Evolutionary conservation across 768 basidiomycete species (phyloP).

Genomic region (Asterophora lycoperdoides): DNA sequence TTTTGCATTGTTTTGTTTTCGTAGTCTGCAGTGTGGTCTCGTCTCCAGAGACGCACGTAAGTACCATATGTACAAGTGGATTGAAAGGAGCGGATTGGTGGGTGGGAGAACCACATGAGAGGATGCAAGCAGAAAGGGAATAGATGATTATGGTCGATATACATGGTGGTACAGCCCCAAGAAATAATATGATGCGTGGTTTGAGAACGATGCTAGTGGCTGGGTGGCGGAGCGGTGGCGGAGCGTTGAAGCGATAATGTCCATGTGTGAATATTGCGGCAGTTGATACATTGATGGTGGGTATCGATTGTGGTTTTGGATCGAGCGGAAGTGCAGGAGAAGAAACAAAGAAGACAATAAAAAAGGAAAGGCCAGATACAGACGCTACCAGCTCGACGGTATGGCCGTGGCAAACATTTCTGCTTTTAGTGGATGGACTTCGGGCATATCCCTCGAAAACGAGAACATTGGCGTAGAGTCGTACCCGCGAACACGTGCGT

Average conservation of each 20-base stretch:
- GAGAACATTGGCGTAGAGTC: conserved; percentile 37
- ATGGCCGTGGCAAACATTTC: conserved; percentile 66
- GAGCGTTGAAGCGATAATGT: conserved; percentile 6
- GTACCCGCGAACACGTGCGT: conserved; percentile 44
- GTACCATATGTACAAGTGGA: conserved; percentile 1
- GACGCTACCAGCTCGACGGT: conserved; percentile 55
- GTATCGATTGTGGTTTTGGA: conserved; percentile 11
- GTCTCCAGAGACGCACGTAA: background rate
- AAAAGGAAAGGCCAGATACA: conserved; percentile 14
- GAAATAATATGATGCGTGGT: conserved; percentile 10
- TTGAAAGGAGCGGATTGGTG: background rate
- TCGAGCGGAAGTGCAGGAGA: conserved; percentile 10
- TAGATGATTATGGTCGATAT: background rate
- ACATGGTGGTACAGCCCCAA: conserved; percentile 12
- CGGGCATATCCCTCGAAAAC: conserved; percentile 27
- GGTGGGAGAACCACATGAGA: no score
- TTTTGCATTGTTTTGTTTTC: background rate
- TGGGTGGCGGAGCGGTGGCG: conserved; percentile 5
- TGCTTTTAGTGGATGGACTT: conserved; percentile 44
- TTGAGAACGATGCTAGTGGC: background rate
- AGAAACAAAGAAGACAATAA: conserved; percentile 17
- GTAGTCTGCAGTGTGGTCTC: background rate
- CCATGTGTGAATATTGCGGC: conserved; percentile 10
- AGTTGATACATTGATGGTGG: conserved; percentile 11
- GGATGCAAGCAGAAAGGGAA: background rate